Evolutionary conservation across 1,284 basidiomycete species (phyloP).

Genomic region (Pulveroboletus sp.): DNA sequence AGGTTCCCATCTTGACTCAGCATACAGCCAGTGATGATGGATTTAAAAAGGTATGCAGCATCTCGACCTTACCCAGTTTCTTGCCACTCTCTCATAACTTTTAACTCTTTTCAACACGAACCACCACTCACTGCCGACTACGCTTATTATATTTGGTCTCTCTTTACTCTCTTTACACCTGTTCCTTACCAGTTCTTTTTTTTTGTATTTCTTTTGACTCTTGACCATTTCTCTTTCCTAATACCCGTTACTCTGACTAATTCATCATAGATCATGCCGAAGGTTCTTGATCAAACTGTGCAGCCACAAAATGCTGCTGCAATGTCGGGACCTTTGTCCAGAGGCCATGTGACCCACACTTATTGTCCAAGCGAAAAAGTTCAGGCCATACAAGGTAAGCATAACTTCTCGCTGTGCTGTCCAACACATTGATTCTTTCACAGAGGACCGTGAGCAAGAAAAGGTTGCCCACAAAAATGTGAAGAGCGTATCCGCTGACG

Average conservation of each 20-base stretch:
- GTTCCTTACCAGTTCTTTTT: too few species aligned
- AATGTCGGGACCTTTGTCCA: neutral
- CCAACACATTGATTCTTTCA: neutral
- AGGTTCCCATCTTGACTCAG: too few species aligned
- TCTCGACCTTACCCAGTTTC: too few species aligned
- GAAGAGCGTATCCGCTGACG: neutral
- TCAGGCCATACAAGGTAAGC: neutral
- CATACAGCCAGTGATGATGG: too few species aligned
- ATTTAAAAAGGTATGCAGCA: too few species aligned
- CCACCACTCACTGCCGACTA: too few species aligned
- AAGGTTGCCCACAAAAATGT: neutral
- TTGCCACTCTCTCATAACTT: too few species aligned
- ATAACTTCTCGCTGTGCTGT: neutral
- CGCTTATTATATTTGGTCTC: too few species aligned
- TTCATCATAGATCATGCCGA: neutral
- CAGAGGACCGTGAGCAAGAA: neutral
- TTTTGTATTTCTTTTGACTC: neutral
- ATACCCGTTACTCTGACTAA: too few species aligned
- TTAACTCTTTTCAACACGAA: too few species aligned
- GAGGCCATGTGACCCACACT: neutral
- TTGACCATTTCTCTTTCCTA: too few species aligned
- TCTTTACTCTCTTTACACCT: too few species aligned
- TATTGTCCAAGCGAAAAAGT: neutral
- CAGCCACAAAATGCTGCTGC: neutral
- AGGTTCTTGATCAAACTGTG: neutral